These are phyloP conservation scores for Trichosanthes truncata DNA, from an alignment of 306 rosid genomes.

Conservation along the genomic window DNA sequence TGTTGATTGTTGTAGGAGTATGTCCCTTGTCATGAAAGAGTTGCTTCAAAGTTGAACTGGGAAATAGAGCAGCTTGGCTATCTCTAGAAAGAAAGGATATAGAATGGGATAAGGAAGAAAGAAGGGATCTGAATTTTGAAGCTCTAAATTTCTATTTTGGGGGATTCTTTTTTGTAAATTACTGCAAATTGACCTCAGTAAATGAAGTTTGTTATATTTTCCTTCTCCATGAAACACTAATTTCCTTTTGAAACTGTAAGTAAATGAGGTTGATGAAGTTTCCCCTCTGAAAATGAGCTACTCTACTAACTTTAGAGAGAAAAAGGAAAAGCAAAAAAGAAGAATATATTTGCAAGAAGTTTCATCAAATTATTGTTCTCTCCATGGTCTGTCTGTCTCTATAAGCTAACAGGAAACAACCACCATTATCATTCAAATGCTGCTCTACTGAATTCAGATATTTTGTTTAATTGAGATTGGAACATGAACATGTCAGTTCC, in stretches of 20 bases:
- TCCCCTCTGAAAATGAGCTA: conserved; percentile 1
- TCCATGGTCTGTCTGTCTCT: not conserved
- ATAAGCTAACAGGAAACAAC: not conserved
- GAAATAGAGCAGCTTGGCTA: conserved; percentile 52
- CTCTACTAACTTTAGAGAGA: not conserved
- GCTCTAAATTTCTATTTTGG: conserved; percentile 17
- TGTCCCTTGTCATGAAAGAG: conserved; percentile 61
- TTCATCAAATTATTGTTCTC: conserved; percentile 2
- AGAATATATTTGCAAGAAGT: not conserved
- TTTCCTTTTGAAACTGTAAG: conserved; percentile 12
- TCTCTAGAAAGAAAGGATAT: conserved; percentile 23
- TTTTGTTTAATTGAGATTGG: not conserved
- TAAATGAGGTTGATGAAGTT: conserved; percentile 10
- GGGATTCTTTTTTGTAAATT: conserved; percentile 20
- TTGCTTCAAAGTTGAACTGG: conserved; percentile 63
- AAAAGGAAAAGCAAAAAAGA: not conserved
- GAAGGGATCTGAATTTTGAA: conserved; percentile 13
- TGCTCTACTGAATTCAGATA: too few relatives aligned
- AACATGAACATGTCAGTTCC: not conserved
- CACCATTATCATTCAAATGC: conserved; percentile 1
- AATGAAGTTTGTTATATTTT: conserved; percentile 3
- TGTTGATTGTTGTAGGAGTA: conserved; percentile 37
- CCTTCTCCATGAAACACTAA: conserved; percentile 6
- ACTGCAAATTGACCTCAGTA: conserved; percentile 13
- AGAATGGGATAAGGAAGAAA: not conserved